Evolutionary conservation across 805 yeast genomes (phyloP).

Genomic region (Saccharomyces eubayanus): DNA sequence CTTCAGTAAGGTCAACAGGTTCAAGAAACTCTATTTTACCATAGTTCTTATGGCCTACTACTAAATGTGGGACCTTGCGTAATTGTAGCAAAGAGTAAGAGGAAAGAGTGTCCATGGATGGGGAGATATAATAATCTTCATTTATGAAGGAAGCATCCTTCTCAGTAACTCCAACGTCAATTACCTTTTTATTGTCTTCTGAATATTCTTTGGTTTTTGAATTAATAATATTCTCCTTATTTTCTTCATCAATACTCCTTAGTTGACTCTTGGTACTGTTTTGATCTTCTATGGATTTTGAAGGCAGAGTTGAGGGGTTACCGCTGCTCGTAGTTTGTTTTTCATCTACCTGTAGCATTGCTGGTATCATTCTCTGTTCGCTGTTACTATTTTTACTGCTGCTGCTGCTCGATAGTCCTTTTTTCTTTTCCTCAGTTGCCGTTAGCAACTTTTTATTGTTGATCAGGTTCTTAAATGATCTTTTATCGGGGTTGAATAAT

Average conservation of each 20-base stretch:
- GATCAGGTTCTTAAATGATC: constrained; percentile 20
- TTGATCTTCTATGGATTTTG: background rate
- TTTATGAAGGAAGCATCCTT: constrained; percentile 45
- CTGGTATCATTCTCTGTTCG: background rate
- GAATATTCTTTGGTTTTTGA: background rate
- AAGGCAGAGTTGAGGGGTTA: background rate
- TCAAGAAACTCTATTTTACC: constrained; percentile 68
- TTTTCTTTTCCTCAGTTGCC: constrained; percentile 10
- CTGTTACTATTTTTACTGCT: background rate
- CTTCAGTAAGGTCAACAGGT: constrained; percentile 74
- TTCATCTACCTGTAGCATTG: constrained; percentile 4
- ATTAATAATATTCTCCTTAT: background rate
- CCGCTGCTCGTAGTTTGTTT: constrained; percentile 3
- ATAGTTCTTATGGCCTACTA: constrained; percentile 61
- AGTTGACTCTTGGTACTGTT: background rate
- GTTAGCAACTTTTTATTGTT: constrained; percentile 13
- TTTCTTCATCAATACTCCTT: background rate
- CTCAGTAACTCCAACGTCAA: constrained; percentile 17
- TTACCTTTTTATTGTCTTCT: constrained; percentile 1
- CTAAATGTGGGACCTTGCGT: constrained; percentile 52
- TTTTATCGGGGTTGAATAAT: constrained; percentile 22
- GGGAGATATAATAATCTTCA: constrained; percentile 81
- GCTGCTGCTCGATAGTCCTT: background rate
- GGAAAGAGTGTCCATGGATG: constrained; percentile 55
- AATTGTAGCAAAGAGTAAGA: constrained; percentile 53